Conservation (phyloP, 2,329 filamentous ascomycete species). For the Ascochyta fabae region DNA sequence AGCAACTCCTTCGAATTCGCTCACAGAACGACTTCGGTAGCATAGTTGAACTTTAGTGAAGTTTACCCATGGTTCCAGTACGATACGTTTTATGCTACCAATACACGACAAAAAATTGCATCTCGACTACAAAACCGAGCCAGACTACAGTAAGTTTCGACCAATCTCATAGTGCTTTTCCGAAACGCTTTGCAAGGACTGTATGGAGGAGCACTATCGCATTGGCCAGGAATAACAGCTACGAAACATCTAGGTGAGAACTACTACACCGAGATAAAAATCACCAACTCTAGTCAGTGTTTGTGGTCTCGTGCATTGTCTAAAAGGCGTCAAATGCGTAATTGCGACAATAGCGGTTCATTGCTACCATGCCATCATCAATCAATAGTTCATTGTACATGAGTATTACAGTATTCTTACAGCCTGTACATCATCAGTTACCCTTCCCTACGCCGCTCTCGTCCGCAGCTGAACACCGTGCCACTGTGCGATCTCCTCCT, state of each 20-base stretch:
- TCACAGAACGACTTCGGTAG: background rate
- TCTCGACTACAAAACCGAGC: background rate
- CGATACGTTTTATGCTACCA: background rate
- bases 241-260: background rate
- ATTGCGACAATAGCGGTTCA: background rate
- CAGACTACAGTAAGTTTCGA: background rate
- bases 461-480: slow-evolving; percentile 84
- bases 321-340: background rate
- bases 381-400: background rate
- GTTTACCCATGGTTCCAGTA: background rate
- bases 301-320: background rate
- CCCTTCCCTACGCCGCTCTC: slow-evolving; percentile 52
- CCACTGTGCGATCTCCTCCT: slow-evolving; percentile 79
- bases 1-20: background rate
- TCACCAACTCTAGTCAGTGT: background rate
- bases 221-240: no score
- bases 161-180: background rate
- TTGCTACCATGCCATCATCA: background rate
- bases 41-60: background rate
- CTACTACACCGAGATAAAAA: background rate
- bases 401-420: slow-evolving; percentile 19
- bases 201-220: no score
- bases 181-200: no score
- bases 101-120: background rate
- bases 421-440: slow-evolving; percentile 6